Evolutionary conservation across 169 alveolate genomes (phyloP).

Genomic region (Fabrea salina): DNA sequence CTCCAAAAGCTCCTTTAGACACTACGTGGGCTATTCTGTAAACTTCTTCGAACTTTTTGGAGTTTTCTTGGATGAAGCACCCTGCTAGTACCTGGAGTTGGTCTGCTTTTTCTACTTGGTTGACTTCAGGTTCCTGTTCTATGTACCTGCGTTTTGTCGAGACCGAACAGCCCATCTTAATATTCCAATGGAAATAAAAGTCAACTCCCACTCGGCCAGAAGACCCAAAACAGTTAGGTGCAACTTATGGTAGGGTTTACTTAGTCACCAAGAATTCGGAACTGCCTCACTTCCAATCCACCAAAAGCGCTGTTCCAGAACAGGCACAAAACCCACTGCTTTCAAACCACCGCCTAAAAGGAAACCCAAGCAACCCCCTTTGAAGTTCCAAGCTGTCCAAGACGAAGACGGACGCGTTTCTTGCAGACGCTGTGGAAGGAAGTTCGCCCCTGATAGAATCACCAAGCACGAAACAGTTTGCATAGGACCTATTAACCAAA

Average conservation of each 20-base stretch:
- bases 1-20: slow-evolving; percentile 3
- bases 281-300: slow-evolving; percentile 64
- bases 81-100: background rate
- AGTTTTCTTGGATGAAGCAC: background rate
- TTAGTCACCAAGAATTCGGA: slow-evolving; percentile 61
- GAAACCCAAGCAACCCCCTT: slow-evolving; percentile 56
- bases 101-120: too few relatives aligned
- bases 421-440: slow-evolving; percentile 58
- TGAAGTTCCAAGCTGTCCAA: background rate
- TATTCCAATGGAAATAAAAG: too few relatives aligned
- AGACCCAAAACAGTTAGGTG: slow-evolving; percentile 58
- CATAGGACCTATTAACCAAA: slow-evolving; percentile 29
- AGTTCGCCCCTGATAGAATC: slow-evolving; percentile 46
- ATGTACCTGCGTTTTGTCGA: background rate
- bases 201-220: too few relatives aligned
- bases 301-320: slow-evolving; percentile 61
- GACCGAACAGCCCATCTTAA: background rate
- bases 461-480: slow-evolving; percentile 29
- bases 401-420: slow-evolving; percentile 10
- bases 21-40: background rate
- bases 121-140: background rate
- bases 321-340: slow-evolving; percentile 51
- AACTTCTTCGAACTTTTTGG: background rate
- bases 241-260: slow-evolving; percentile 43
- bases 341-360: slow-evolving; percentile 52